Percentiles rank a stretch among this genome's conserved stretches.
Evolutionary conservation across 208 protist genomes (phyloP).

Genomic region (Acanthamoeba divionensis): DNA sequence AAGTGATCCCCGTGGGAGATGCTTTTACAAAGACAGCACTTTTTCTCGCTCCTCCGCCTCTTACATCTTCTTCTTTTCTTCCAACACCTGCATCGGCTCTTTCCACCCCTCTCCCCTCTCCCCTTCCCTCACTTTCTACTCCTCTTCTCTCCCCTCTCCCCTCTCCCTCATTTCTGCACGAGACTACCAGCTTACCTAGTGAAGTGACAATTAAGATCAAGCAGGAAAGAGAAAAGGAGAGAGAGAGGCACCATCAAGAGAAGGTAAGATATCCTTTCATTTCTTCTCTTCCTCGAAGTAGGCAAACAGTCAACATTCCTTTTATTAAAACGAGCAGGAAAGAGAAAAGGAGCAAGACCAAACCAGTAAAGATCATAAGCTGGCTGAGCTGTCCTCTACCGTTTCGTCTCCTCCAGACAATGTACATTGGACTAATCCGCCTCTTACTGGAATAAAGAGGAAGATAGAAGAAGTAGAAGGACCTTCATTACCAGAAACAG

Average conservation of each 20-base stretch:
- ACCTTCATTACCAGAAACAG: no score
- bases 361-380: no score
- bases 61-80: not conserved
- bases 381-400: no score
- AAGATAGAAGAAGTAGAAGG: no score
- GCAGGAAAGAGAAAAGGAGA: constrained; percentile 37
- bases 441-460: no score
- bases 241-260: not conserved
- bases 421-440: no score
- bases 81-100: not conserved
- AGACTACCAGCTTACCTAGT: not conserved
- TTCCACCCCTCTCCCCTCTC: not conserved
- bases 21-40: not conserved
- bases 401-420: no score
- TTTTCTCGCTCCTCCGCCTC: not conserved
- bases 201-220: constrained; percentile 10
- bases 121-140: not conserved
- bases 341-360: no score
- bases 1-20: not conserved
- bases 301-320: no score
- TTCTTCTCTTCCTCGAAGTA: no score
- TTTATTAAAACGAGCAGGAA: no score
- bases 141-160: not conserved
- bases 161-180: constrained; percentile 10
- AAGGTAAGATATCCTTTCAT: not conserved